Conservation (phyloP, 1,284 basidiomycete species). For the Malassezia arunalokei region DNA sequence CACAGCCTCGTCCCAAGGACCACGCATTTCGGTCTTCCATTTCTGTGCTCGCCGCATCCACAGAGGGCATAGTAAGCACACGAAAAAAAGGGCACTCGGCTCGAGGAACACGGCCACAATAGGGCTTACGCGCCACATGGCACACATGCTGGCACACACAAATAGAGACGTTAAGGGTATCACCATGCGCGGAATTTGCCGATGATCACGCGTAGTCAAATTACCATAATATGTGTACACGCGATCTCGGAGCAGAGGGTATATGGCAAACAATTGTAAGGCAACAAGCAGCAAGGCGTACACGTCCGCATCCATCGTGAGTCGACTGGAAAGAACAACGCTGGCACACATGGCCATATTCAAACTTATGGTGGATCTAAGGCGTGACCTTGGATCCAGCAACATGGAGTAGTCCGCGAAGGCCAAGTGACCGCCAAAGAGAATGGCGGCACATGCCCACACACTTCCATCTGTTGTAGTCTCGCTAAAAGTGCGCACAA, state of each 20-base stretch:
- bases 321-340: conserved; percentile 81
- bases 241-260: conserved; percentile 11
- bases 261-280: conserved; percentile 41
- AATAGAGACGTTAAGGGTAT: conserved; percentile 1
- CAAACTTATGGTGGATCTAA: conserved; percentile 68
- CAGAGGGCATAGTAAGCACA: conserved; percentile 6
- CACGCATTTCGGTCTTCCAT: conserved; percentile 15
- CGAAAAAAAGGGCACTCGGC: neutral
- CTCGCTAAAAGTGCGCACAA: conserved; percentile 78
- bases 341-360: conserved; percentile 88
- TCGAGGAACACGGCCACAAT: conserved; percentile 1
- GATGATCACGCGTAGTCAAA: neutral
- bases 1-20: conserved; percentile 17
- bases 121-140: conserved; percentile 1
- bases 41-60: conserved; percentile 13
- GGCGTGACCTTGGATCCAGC: neutral
- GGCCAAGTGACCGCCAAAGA: conserved; percentile 57
- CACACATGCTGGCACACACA: neutral
- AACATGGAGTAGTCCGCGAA: conserved; percentile 55
- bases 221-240: conserved; percentile 1
- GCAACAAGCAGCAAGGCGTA: conserved; percentile 81
- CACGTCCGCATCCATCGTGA: conserved; percentile 69
- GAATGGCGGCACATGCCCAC: conserved; percentile 69
- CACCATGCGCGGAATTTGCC: conserved; percentile 1
- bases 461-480: conserved; percentile 93